phyloP scores from a whole-genome alignment of 2,329 filamentous ascomycete genomes.

The Verticillium nonalfalfae region DNA sequence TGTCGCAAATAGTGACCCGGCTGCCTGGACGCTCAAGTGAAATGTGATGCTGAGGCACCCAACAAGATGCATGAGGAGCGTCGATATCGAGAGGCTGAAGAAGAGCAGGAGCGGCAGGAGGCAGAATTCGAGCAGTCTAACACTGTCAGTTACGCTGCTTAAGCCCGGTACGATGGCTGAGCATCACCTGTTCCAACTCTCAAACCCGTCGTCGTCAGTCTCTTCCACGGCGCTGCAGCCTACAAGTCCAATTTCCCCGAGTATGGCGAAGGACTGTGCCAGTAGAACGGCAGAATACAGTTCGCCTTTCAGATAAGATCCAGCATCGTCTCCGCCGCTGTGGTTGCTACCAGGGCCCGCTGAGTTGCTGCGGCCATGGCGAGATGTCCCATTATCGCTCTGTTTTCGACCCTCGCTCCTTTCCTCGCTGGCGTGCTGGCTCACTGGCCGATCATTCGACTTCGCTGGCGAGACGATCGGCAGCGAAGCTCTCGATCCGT shows the following conservation, averaged over 20 bases:
- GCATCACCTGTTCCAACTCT: background rate
- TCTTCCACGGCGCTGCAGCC: background rate
- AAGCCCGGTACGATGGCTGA: background rate
- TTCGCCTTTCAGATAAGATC: background rate
- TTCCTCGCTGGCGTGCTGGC: background rate
- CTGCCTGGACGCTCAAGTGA: background rate
- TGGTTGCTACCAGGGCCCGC: background rate
- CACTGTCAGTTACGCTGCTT: background rate
- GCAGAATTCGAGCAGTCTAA: background rate
- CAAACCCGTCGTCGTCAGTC: background rate
- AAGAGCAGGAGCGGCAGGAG: background rate
- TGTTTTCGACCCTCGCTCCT: background rate
- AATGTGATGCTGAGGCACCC: background rate
- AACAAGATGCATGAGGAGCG: background rate
- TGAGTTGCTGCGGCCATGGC: too few relatives aligned
- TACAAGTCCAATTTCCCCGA: background rate
- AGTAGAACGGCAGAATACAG: background rate
- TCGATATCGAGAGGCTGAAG: background rate
- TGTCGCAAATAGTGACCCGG: background rate
- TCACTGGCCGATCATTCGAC: background rate
- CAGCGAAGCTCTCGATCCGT: background rate
- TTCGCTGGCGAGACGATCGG: background rate
- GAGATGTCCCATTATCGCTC: background rate
- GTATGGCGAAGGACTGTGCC: background rate
- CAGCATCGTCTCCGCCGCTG: background rate